Base-by-base conservation (phyloP, 1,284 basidiomycete species). In the Irpex sp. region DNA sequence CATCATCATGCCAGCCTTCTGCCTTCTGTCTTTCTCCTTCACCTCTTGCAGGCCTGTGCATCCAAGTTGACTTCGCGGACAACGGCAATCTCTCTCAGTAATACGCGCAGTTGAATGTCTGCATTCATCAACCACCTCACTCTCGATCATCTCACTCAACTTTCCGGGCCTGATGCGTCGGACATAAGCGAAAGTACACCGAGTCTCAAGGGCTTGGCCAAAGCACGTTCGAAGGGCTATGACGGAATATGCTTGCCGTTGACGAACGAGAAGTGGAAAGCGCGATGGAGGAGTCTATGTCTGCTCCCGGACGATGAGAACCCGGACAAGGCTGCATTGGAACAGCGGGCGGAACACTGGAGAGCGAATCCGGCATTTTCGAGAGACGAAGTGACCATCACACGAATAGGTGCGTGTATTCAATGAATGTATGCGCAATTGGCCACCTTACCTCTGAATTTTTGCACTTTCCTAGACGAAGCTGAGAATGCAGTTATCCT, bases 251-350 rank as follows among this genome's bases (percentile, higher is more conserved):
- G 87, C 66, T 70, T 96, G n/a, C 93, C 94, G 16, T 80, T 98
- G 28, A 91, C 96, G 19, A 98, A 93, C 65, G 82, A 83, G 23
- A 83, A 82, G 37, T 99, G 96, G 96, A 87, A 86, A 69, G 82
- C 85, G 64, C 79, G 96, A 62, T 99, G 97, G 96, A 84, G 85
- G 67, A 80, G 87, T 47, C 90, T 98, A 81, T 99, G 96, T 74
- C 77, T 96, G 19, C 80, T 84, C 54, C 80, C 83, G 49, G 72
- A 75, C n/a, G 78, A 77, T 64, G 76, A 75, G 53, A 82, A 82
- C 39, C 80, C 82, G 57, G 77, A 76, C 63, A 79, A 83, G 65
- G 78, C 81, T 57, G 78, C 74, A 62, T 81, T 83, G 7, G 90
- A 92, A 69, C 79, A 81, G 68, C 86, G 86, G 61, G 94, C 95